phyloP scores from a whole-genome alignment of 2,329 filamentous ascomycete genomes.

The Conoideocrella luteorostrata region DNA sequence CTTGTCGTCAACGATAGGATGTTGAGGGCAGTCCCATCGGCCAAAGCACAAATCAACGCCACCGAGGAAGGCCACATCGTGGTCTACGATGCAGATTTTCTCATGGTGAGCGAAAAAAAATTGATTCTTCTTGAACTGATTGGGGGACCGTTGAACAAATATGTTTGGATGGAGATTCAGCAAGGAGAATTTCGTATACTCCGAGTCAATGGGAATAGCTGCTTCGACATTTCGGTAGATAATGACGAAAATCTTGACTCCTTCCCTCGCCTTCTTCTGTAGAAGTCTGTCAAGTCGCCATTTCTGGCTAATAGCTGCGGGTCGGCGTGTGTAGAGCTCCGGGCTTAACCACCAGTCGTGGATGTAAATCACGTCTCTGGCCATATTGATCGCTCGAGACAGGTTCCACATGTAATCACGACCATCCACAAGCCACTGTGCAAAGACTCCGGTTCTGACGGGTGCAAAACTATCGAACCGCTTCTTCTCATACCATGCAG shows the following conservation, averaged over 20 bases:
- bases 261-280: slow-evolving; percentile 88
- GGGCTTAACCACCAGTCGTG: slow-evolving; percentile 99
- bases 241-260: slow-evolving; percentile 96
- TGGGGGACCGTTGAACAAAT: slow-evolving; percentile 91
- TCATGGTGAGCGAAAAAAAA: slow-evolving; percentile 99
- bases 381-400: slow-evolving; percentile 92
- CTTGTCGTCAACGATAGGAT: slow-evolving; percentile 86
- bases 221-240: slow-evolving; percentile 97
- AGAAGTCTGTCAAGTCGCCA: slow-evolving; percentile 91
- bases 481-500: slow-evolving; percentile 75
- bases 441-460: slow-evolving; percentile 77
- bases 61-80: slow-evolving; percentile 90
- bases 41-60: slow-evolving; percentile 96
- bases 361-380: slow-evolving; percentile 95
- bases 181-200: slow-evolving; percentile 95
- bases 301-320: slow-evolving; percentile 93
- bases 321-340: slow-evolving; percentile 89
- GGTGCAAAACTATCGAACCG: slow-evolving; percentile 93
- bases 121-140: slow-evolving; percentile 97
- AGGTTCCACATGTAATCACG: slow-evolving; percentile 99
- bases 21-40: slow-evolving; percentile 93
- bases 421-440: slow-evolving; percentile 94
- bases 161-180: slow-evolving; percentile 94
- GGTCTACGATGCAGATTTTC: slow-evolving; percentile 94
- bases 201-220: slow-evolving; percentile 93